Evolutionary conservation across 1,284 basidiomycete species (phyloP).

Genomic region (Puccinia coronata): DNA sequence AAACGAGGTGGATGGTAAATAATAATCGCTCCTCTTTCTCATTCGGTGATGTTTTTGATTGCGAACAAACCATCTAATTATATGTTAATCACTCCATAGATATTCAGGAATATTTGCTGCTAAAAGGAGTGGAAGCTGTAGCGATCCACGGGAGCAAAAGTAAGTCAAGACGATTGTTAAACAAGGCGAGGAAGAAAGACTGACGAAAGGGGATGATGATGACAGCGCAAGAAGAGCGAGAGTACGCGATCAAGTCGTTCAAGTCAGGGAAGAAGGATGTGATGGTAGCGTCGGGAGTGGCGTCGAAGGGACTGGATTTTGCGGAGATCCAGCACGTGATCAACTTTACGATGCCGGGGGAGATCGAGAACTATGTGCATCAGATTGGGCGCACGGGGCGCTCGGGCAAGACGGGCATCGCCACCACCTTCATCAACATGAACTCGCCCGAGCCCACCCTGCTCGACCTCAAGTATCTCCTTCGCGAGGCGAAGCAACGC

Average conservation of each 20-base stretch:
- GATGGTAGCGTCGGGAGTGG: conserved; percentile 97
- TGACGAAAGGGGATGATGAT: not conserved
- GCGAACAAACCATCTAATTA: not conserved
- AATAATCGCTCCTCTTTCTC: not conserved
- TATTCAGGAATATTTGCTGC: conserved; percentile 93
- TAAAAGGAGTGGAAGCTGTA: conserved; percentile 97
- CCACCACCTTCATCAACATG: conserved; percentile 99
- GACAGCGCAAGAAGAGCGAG: conserved; percentile 92
- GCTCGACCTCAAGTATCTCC: conserved; percentile 91
- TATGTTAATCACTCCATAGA: conserved; percentile 63
- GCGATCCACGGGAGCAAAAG: conserved; percentile 98
- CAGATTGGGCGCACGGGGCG: conserved; percentile 98
- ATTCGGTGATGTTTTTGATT: not conserved
- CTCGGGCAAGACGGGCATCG: conserved; percentile 95
- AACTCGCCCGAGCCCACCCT: conserved; percentile 93
- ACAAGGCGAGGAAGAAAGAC: too few relatives aligned
- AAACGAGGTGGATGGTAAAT: conserved; percentile 92
- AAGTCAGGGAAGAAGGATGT: conserved; percentile 96
- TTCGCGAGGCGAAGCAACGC: conserved; percentile 97
- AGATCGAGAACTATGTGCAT: conserved; percentile 97
- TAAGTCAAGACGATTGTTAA: too few relatives aligned
- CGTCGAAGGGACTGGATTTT: conserved; percentile 89
- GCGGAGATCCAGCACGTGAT: conserved; percentile 97
- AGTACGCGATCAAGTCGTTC: conserved; percentile 97
- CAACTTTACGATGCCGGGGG: conserved; percentile 98